Conservation (phyloP, 805 yeast genomes). For the Saccharomycopsis oosterbeekiorum region DNA sequence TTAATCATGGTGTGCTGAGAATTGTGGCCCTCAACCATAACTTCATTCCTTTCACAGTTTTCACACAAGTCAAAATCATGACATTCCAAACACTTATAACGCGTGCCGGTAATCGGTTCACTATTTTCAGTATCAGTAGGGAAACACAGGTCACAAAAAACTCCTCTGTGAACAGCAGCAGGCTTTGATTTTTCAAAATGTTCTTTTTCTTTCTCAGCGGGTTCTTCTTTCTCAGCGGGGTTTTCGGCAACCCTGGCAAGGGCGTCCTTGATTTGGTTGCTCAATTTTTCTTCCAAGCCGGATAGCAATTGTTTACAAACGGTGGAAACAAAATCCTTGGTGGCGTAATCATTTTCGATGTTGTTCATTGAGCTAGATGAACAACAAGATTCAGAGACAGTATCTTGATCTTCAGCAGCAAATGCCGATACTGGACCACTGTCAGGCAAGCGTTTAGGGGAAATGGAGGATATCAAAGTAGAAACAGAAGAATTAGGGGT, state of each 20-base stretch:
- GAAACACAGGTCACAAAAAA: slow-evolving; percentile 19
- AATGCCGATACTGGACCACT: background rate
- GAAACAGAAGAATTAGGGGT: background rate
- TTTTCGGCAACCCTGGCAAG: background rate
- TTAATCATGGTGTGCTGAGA: slow-evolving; percentile 9
- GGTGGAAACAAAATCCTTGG: background rate
- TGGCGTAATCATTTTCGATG: background rate
- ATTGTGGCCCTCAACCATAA: slow-evolving; percentile 8
- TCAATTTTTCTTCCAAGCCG: background rate
- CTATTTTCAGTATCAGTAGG: background rate
- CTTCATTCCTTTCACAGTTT: slow-evolving; percentile 23
- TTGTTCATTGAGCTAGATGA: background rate
- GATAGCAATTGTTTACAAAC: background rate
- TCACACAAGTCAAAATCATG: slow-evolving; percentile 41
- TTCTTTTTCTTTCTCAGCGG: background rate
- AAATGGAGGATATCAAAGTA: background rate
- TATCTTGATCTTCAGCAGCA: background rate
- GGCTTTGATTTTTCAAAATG: background rate
- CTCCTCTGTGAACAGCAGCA: background rate
- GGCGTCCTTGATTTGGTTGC: background rate
- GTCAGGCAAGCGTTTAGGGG: background rate
- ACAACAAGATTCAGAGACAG: background rate
- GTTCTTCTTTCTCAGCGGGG: background rate
- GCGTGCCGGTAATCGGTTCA: slow-evolving; percentile 26
- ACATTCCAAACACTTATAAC: slow-evolving; percentile 41